phyloP scores from a whole-genome alignment of 306 rosid genomes.

The Medicago ruthenica region DNA sequence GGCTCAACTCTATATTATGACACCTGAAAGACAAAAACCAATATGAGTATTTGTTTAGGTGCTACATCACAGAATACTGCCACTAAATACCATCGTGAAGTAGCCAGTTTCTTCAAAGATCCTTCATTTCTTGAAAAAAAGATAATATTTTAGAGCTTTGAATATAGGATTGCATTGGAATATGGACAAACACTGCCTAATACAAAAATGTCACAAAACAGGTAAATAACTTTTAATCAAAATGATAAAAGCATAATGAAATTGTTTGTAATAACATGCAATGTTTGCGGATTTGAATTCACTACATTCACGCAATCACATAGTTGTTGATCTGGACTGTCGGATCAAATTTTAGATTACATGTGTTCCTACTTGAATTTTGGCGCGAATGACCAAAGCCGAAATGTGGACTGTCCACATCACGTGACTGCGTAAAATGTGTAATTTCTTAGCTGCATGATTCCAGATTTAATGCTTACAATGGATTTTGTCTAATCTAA shows the following conservation, averaged over 20 bases:
- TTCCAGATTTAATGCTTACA: neutral
- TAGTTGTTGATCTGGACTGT: neutral
- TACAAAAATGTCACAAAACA: slow-evolving; percentile 12
- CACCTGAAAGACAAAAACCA: slow-evolving; percentile 44
- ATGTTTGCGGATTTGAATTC: neutral
- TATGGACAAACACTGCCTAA: neutral
- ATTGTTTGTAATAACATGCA: neutral
- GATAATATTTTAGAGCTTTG: neutral
- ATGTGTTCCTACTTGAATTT: neutral
- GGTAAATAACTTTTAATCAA: neutral
- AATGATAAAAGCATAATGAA: slow-evolving; percentile 20
- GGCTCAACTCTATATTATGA: slow-evolving; percentile 32
- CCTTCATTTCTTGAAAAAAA: slow-evolving; percentile 14
- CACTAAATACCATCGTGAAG: no score
- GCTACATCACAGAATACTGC: no score
- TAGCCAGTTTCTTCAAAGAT: no score
- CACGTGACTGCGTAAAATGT: neutral
- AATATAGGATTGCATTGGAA: neutral
- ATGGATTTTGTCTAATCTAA: neutral
- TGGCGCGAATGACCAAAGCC: neutral
- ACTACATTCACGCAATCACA: neutral
- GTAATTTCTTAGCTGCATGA: neutral
- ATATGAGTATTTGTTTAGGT: neutral
- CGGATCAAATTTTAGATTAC: neutral
- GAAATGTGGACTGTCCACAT: neutral